A percentile compares a stretch with the other conserved stretches of the same genome.
phyloP scores from a whole-genome alignment of 2,329 filamentous ascomycete genomes.

The Fusarium burgessii region DNA sequence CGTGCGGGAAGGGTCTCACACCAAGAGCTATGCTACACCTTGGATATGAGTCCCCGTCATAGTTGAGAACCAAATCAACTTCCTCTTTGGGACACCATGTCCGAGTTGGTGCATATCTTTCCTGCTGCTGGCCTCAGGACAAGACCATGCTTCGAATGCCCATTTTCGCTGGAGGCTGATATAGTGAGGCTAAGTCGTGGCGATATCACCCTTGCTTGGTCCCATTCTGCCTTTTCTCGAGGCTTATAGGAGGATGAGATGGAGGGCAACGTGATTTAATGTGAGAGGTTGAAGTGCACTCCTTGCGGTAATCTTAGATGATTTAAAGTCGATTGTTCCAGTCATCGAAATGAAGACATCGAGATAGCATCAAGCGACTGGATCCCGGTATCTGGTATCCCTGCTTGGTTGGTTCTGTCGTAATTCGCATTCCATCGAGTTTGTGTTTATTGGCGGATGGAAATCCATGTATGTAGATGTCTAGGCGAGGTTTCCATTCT shows the following conservation, averaged over 20 bases:
- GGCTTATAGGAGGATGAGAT: neutral
- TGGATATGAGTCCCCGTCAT: neutral
- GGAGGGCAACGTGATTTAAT: conserved; percentile 28
- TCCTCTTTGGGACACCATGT: conserved; percentile 36
- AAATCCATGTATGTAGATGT: conserved; percentile 2
- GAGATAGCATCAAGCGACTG: neutral
- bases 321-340: neutral
- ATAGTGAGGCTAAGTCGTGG: neutral
- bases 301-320: neutral
- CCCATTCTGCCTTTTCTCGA: neutral
- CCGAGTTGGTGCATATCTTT: conserved; percentile 34
- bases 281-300: conserved; percentile 13
- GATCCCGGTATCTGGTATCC: neutral
- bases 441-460: neutral
- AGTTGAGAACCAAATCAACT: conserved; percentile 30
- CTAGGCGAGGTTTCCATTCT: conserved; percentile 3
- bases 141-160: neutral
- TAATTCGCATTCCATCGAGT: neutral
- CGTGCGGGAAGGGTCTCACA: conserved; percentile 15
- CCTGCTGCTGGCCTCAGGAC: conserved; percentile 5
- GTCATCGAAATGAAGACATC: neutral
- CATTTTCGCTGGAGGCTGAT: neutral
- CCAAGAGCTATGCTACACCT: neutral
- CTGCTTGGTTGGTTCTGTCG: neutral
- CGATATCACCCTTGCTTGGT: neutral